Evolutionary conservation across 345 rosid genomes (phyloP).

Genomic region (Eucalyptus curtisii): DNA sequence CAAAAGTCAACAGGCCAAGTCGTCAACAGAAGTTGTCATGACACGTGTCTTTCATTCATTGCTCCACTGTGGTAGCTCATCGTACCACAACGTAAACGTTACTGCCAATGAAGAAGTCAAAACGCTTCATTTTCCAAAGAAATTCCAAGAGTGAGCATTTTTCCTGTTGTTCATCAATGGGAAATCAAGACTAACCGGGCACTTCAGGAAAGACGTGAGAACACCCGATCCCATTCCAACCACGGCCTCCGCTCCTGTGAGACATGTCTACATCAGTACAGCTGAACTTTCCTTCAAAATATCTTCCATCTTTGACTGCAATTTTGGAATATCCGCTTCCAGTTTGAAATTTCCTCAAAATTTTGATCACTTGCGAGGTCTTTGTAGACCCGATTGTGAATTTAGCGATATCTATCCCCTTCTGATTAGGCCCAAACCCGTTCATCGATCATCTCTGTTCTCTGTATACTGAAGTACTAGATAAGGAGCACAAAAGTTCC

Average conservation of each 20-base stretch:
- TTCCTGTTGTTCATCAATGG: background rate
- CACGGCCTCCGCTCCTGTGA: background rate
- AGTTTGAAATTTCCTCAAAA: background rate
- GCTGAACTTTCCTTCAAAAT: background rate
- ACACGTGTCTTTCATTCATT: too few relatives aligned
- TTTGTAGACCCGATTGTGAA: background rate
- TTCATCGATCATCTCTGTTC: background rate
- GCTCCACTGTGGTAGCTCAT: background rate
- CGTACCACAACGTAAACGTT: too few relatives aligned
- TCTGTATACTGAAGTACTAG: background rate
- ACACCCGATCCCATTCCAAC: background rate
- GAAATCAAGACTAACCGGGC: background rate
- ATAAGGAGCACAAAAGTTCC: accelerated
- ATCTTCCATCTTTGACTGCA: background rate
- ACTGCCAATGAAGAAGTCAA: background rate
- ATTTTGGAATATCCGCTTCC: background rate
- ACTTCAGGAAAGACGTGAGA: background rate
- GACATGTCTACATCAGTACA: background rate
- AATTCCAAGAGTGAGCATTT: background rate
- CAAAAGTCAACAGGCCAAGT: too few relatives aligned
- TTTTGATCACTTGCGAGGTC: background rate
- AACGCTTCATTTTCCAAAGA: background rate
- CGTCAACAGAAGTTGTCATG: too few relatives aligned
- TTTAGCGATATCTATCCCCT: background rate
- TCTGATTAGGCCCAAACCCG: background rate